These are phyloP conservation scores for Thalassiosira profunda DNA, from an alignment of 108 stramenopile species.

Conservation along the genomic window DNA sequence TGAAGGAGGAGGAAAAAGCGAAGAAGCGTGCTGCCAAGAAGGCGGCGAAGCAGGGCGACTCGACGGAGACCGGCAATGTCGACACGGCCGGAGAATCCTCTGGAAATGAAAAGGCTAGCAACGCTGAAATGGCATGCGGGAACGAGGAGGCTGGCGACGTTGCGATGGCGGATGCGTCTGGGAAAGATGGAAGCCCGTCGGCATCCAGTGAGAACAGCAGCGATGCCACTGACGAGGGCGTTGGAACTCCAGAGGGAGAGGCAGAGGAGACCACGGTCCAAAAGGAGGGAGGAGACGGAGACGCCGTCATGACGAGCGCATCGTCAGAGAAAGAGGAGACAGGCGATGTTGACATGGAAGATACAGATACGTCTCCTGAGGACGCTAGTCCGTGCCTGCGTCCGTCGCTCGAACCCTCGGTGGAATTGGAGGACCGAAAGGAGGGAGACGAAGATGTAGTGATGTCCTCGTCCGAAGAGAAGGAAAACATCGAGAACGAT, in stretches of 20 bases:
- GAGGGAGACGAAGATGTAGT: no score
- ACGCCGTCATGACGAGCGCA: neutral
- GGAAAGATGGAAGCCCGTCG: no score
- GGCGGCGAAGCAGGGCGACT: slow-evolving; percentile 12
- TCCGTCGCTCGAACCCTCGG: no score
- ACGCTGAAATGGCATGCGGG: slow-evolving; percentile 14
- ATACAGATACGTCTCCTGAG: no score
- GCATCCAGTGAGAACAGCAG: neutral
- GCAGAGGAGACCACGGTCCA: neutral
- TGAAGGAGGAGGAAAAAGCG: slow-evolving; percentile 11
- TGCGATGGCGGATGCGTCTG: neutral
- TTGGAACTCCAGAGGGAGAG: neutral
- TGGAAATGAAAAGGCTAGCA: neutral
- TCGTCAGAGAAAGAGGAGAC: neutral
- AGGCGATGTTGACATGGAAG: neutral
- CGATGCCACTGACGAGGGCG: neutral
- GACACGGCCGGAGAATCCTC: neutral
- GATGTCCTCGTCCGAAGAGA: slow-evolving; percentile 16
- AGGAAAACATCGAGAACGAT: slow-evolving; percentile 24
- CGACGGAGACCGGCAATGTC: neutral
- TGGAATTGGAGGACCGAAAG: no score
- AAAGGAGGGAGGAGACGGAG: neutral
- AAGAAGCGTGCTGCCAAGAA: slow-evolving; percentile 10
- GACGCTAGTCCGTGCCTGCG: no score
- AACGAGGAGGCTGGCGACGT: slow-evolving; percentile 1